These are phyloP conservation scores for Parachaetomium inaequale DNA, from an alignment of 495 filamentous ascomycete genomes.

Conservation along the genomic window DNA sequence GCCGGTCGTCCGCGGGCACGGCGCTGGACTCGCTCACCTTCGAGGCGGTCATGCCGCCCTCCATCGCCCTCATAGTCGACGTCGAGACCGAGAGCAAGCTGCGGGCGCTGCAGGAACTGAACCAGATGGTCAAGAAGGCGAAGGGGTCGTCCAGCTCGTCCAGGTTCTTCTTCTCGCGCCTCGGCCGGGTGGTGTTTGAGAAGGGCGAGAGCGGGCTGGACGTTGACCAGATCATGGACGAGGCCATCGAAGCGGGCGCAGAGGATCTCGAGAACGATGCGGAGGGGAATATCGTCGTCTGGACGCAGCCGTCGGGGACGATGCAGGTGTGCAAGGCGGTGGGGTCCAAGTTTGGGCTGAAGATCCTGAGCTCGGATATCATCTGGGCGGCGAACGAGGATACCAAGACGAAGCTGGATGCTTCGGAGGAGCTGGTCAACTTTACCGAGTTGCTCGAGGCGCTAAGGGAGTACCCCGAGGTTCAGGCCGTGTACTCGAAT, in stretches of 20 bases:
- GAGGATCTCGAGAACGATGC: conserved; percentile 72
- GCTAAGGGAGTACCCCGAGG: conserved; percentile 57
- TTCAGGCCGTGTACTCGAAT: conserved; percentile 69
- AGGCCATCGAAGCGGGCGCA: conserved; percentile 80
- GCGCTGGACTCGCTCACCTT: conserved; percentile 70
- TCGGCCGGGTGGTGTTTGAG: conserved; percentile 67
- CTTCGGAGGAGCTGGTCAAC: conserved; percentile 45
- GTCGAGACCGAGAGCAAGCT: conserved; percentile 73
- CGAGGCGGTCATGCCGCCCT: conserved; percentile 76
- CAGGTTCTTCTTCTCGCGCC: conserved; percentile 78
- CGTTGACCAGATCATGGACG: conserved; percentile 75
- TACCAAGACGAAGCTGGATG: conserved; percentile 57
- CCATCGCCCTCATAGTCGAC: conserved; percentile 74
- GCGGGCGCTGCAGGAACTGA: conserved; percentile 67
- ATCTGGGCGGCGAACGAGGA: conserved; percentile 83
- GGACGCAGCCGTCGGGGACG: conserved; percentile 68
- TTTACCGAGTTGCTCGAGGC: conserved; percentile 53
- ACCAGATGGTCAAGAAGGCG: conserved; percentile 60
- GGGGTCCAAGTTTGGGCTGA: conserved; percentile 54
- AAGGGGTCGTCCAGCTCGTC: conserved; percentile 69
- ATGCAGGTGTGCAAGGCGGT: conserved; percentile 62
- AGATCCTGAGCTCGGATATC: conserved; percentile 68
- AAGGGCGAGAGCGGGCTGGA: conserved; percentile 50
- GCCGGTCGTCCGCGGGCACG: conserved; percentile 65
- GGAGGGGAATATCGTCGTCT: conserved; percentile 66